These are phyloP conservation scores for Passalora sequoiae DNA, from an alignment of 2,329 filamentous ascomycete species.

Conservation along the genomic window DNA sequence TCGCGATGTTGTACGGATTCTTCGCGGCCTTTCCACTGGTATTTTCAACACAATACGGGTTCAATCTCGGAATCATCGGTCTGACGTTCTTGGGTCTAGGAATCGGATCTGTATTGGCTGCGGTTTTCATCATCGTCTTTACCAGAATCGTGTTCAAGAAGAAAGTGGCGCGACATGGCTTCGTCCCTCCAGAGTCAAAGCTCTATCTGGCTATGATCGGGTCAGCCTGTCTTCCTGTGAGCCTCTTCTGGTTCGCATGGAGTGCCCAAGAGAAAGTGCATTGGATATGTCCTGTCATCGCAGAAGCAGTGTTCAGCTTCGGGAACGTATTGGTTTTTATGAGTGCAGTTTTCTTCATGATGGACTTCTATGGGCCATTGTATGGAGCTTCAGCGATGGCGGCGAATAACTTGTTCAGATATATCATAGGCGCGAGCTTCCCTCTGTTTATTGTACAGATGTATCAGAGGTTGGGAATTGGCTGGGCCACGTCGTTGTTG, in stretches of 20 bases:
- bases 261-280: slow-evolving; percentile 30
- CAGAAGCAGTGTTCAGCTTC: slow-evolving; percentile 21
- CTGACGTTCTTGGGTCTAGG: slow-evolving; percentile 29
- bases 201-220: slow-evolving; percentile 33
- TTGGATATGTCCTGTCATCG: slow-evolving; percentile 37
- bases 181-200: slow-evolving; percentile 28
- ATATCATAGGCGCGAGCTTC: slow-evolving; percentile 34
- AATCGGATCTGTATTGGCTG: slow-evolving; percentile 18
- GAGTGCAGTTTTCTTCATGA: slow-evolving; percentile 36
- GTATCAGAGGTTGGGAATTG: slow-evolving; percentile 37
- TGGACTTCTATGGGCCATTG: slow-evolving; percentile 38
- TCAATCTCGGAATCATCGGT: slow-evolving; percentile 28
- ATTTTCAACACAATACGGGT: slow-evolving; percentile 27
- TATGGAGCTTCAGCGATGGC: slow-evolving; percentile 35
- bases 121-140: slow-evolving; percentile 18
- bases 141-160: slow-evolving; percentile 23
- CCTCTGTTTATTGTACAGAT: slow-evolving; percentile 40
- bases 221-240: slow-evolving; percentile 29
- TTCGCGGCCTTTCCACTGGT: slow-evolving; percentile 36
- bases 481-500: slow-evolving; percentile 39
- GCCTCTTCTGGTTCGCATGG: slow-evolving; percentile 36
- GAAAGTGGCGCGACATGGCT: slow-evolving; percentile 8
- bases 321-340: slow-evolving; percentile 30
- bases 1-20: slow-evolving; percentile 41
- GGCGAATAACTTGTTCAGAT: slow-evolving; percentile 28